These are phyloP conservation scores for Paragyromitra xinjiangensis DNA, from an alignment of 495 filamentous ascomycete genomes.

Conservation along the genomic window DNA sequence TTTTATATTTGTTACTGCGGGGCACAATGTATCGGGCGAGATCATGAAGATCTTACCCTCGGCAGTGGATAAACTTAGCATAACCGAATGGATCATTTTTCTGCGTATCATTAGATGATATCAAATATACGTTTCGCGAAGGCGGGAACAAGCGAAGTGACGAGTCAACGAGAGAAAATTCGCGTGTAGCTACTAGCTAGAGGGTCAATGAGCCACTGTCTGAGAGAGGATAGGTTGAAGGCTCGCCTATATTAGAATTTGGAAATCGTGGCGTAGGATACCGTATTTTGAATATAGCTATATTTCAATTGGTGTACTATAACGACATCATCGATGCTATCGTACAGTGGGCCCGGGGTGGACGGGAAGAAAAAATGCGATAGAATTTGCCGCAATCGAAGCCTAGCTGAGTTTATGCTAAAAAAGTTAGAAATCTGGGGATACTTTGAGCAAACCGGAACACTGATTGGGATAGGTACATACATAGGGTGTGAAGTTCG, in stretches of 20 bases:
- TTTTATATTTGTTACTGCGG: not conserved
- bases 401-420: not conserved
- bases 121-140: conserved; percentile 12
- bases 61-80: not conserved
- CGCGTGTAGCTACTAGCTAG: not conserved
- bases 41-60: not conserved
- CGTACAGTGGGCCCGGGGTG: not conserved
- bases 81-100: not conserved
- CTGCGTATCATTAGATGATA: not conserved
- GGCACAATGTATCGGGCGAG: not conserved
- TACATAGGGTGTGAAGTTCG: not conserved
- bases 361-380: not conserved
- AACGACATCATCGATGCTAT: conserved; percentile 3
- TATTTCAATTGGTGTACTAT: not conserved
- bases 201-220: conserved; percentile 1
- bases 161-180: not conserved
- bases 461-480: not conserved
- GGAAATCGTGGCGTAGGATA: not conserved
- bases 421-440: not conserved
- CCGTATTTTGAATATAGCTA: conserved; percentile 1
- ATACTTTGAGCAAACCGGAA: conserved; percentile 5
- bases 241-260: conserved; percentile 15
- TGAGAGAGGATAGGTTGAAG: too few relatives aligned
- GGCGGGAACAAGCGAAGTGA: not conserved
- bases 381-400: not conserved